A percentile compares a stretch with the other conserved stretches of the same genome.
phyloP scores from a whole-genome alignment of 176 grass and related monocot genomes.

The Carex pumila region DNA sequence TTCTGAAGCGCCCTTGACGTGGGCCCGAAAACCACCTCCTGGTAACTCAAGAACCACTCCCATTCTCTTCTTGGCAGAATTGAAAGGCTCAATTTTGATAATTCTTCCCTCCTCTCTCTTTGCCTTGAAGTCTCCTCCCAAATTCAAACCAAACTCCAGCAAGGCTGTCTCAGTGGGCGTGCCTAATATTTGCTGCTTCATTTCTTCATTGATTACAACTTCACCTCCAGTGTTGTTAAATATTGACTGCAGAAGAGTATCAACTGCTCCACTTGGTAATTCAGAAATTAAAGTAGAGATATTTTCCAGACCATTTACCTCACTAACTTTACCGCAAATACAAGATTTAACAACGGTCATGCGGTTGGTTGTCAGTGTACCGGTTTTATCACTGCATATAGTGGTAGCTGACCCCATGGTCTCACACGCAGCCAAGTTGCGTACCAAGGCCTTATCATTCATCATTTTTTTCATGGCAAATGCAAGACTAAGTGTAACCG shows the following conservation, averaged over 20 bases:
- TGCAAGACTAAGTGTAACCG: constrained; percentile 88
- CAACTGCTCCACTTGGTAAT: constrained; percentile 47
- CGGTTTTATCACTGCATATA: constrained; percentile 97
- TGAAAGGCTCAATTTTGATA: constrained; percentile 93
- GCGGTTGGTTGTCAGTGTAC: constrained; percentile 87
- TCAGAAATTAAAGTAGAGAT: constrained; percentile 53
- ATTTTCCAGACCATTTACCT: constrained; percentile 41
- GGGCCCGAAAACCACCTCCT: constrained; percentile 51
- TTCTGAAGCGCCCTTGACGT: constrained; percentile 95
- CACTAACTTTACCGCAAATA: constrained; percentile 57
- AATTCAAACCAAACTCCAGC: constrained; percentile 78
- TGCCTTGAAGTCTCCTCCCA: constrained; percentile 80
- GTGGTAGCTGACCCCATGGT: constrained; percentile 98
- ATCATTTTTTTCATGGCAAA: constrained; percentile 99
- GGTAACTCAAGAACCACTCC: constrained; percentile 69
- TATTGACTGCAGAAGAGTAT: constrained; percentile 75
- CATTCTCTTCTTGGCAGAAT: constrained; percentile 95
- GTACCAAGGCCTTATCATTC: constrained; percentile 95
- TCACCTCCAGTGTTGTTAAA: constrained; percentile 97
- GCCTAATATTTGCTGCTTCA: constrained; percentile 68
- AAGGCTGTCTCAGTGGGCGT: constrained; percentile 86
- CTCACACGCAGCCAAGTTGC: constrained; percentile 88
- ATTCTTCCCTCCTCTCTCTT: constrained; percentile 56
- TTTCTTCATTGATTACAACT: constrained; percentile 63
- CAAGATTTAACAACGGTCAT: constrained; percentile 96